Percentiles rank a stretch among this genome's conserved stretches.
Evolutionary conservation across 169 alveolate genomes (phyloP).

Genomic region (Cryptosporidium canis): DNA sequence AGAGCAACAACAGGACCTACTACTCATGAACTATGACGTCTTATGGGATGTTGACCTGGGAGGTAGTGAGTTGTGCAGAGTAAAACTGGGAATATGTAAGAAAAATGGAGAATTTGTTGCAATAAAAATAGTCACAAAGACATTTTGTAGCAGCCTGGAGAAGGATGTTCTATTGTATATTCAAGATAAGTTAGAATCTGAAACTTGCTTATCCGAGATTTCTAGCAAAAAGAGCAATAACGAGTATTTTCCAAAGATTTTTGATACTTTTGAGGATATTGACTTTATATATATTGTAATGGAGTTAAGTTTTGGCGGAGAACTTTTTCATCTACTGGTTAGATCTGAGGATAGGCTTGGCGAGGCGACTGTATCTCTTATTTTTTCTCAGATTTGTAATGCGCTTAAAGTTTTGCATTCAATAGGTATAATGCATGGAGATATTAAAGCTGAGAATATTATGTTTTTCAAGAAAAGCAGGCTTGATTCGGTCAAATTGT

Average conservation of each 20-base stretch:
- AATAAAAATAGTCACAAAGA: constrained; percentile 44
- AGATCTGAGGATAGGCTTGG: constrained; percentile 74
- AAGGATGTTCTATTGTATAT: constrained; percentile 34
- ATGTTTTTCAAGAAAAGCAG: constrained; percentile 77
- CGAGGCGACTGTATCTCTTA: constrained; percentile 72
- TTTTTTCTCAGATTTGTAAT: constrained; percentile 75
- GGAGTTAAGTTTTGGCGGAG: constrained; percentile 77
- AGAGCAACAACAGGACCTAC: constrained; percentile 9
- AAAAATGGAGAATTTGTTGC: constrained; percentile 35
- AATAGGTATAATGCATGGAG: constrained; percentile 82
- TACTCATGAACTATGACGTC: constrained; percentile 21
- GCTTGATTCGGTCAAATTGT: constrained; percentile 75
- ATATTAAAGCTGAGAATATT: constrained; percentile 84
- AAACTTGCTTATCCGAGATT: background rate
- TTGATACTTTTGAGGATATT: constrained; percentile 37
- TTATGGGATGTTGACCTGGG: constrained; percentile 69
- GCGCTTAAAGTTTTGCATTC: constrained; percentile 75
- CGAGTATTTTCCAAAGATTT: constrained; percentile 42
- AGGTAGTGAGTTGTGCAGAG: constrained; percentile 67
- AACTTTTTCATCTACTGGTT: constrained; percentile 76
- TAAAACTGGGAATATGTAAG: constrained; percentile 21
- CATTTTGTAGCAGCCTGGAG: background rate
- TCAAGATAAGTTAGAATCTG: constrained; percentile 1
- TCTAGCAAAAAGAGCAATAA: background rate
- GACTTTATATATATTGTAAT: constrained; percentile 76